These are phyloP conservation scores for Phaseolus coccineus DNA, from an alignment of 331 rosid genomes.

Conservation along the genomic window DNA sequence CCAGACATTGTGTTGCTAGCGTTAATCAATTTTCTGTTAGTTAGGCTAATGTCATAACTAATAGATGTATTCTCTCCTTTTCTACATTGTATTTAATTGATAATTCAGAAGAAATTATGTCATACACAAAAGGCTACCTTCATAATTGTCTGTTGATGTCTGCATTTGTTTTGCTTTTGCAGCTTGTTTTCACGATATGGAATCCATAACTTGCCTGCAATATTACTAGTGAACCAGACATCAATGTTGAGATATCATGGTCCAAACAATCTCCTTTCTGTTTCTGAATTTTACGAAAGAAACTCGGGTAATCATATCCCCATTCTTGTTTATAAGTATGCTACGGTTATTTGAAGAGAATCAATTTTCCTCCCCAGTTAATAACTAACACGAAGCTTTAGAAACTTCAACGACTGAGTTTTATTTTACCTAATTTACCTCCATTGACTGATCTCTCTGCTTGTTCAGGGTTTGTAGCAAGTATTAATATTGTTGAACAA, in stretches of 20 bases:
- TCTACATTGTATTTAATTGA: conserved; percentile 1
- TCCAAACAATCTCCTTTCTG: conserved; percentile 56
- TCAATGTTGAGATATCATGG: conserved; percentile 71
- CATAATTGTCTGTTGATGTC: conserved; percentile 12
- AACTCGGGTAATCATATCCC: conserved; percentile 60
- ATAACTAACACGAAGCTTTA: background rate
- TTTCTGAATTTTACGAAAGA: conserved; percentile 68
- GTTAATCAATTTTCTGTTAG: conserved; percentile 17
- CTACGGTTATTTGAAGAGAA: background rate
- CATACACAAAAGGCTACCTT: background rate
- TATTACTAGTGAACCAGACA: conserved; percentile 76
- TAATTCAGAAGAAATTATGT: conserved; percentile 2
- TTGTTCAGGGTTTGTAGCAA: conserved; percentile 63
- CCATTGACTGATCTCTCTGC: conserved; percentile 14
- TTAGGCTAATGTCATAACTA: conserved; percentile 22
- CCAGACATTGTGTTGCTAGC: background rate
- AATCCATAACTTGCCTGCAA: conserved; percentile 77
- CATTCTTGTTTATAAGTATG: conserved; percentile 14
- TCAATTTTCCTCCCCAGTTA: background rate
- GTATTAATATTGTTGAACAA: conserved; percentile 48
- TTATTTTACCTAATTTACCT: conserved; percentile 6
- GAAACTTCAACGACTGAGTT: conserved; percentile 7
- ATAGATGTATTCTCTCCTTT: conserved; percentile 17
- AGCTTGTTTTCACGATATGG: conserved; percentile 84
- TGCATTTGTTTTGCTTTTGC: conserved; percentile 41